Evolutionary conservation across 73 alveolate genomes (phyloP).

Genomic region (Tetrahymena borealis): DNA sequence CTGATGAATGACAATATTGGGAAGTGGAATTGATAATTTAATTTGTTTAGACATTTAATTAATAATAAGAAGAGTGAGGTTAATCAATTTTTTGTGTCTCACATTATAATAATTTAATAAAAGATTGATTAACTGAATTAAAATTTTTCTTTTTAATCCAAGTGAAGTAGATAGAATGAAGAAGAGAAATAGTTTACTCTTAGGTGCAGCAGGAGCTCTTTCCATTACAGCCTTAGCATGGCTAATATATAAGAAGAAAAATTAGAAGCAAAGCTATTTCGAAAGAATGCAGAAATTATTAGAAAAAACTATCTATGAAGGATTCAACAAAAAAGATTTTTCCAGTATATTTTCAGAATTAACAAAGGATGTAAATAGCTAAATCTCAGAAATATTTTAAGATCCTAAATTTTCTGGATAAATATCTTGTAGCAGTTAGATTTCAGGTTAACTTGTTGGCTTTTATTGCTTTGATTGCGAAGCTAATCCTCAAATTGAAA

Average conservation of each 20-base stretch:
- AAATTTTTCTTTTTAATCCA: too few species aligned
- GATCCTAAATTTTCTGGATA: background rate
- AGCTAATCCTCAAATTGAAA: background rate
- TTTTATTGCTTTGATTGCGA: background rate
- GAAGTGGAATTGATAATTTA: too few species aligned
- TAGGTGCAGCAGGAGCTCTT: background rate
- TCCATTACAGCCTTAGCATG: background rate
- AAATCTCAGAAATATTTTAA: background rate
- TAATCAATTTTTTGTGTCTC: too few species aligned
- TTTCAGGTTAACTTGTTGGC: background rate
- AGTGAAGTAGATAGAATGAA: background rate
- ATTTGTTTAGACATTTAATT: too few species aligned
- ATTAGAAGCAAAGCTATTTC: background rate
- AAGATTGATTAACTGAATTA: background rate
- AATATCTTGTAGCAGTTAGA: background rate
- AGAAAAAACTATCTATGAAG: background rate
- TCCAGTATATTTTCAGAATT: background rate
- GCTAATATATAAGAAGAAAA: background rate
- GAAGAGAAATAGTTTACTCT: background rate
- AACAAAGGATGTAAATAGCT: background rate
- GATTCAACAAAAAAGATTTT: background rate
- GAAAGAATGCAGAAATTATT: background rate
- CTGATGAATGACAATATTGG: too few species aligned
- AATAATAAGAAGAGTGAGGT: too few species aligned
- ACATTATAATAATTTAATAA: too few species aligned